A percentile compares a stretch with the other conserved stretches of the same genome.
These are phyloP conservation scores for Glonium stellatum DNA, from an alignment of 495 filamentous ascomycete genomes.

Conservation along the genomic window DNA sequence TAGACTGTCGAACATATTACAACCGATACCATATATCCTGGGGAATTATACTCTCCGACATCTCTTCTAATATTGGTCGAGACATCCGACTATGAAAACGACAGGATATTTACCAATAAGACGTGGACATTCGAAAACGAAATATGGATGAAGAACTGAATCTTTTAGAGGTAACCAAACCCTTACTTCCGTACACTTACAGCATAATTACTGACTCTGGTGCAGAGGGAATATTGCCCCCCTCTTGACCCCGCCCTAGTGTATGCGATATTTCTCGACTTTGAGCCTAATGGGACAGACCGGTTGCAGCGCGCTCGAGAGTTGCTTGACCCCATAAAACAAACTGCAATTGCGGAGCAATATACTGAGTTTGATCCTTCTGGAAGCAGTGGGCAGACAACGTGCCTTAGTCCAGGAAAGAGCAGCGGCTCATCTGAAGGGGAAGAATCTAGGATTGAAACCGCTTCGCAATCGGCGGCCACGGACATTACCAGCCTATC, in stretches of 20 bases:
- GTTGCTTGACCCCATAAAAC: conserved; percentile 52
- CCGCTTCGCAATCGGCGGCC: conserved; percentile 32
- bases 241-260: conserved; percentile 58
- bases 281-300: conserved; percentile 44
- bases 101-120: neutral
- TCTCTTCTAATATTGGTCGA: neutral
- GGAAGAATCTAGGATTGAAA: conserved; percentile 1
- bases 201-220: neutral
- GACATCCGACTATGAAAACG: neutral
- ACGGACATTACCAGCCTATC: conserved; percentile 45
- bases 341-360: conserved; percentile 56
- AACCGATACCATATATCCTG: neutral
- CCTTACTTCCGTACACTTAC: neutral
- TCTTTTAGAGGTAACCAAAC: conserved; percentile 13
- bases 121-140: neutral
- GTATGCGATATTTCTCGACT: conserved; percentile 60
- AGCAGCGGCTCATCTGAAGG: conserved; percentile 11
- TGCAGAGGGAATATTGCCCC: conserved; percentile 50
- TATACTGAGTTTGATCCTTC: conserved; percentile 70
- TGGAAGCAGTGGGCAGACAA: conserved; percentile 47
- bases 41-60: neutral
- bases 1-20: neutral
- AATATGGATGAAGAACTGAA: conserved; percentile 23
- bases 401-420: conserved; percentile 25
- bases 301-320: conserved; percentile 48